Conservation (phyloP, 2,329 filamentous ascomycete species). For the Monosporascus cannonballus region DNA sequence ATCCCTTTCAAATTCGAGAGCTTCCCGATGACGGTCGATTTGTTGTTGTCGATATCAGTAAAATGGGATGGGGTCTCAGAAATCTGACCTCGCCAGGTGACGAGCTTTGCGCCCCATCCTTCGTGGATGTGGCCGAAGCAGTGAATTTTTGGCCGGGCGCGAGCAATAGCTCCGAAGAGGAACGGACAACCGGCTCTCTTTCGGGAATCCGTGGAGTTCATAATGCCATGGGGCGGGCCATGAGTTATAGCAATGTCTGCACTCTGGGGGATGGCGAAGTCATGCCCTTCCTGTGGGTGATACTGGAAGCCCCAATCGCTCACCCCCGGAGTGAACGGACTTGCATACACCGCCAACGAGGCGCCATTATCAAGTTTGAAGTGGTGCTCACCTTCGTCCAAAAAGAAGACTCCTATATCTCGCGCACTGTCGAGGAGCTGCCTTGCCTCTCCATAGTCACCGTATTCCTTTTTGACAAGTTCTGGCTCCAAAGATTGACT, state of each 20-base stretch:
- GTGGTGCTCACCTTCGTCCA: constrained; percentile 43
- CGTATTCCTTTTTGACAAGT: constrained; percentile 28
- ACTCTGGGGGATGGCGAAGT: constrained; percentile 27
- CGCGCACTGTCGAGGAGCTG: constrained; percentile 32
- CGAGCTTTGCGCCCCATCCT: constrained; percentile 49
- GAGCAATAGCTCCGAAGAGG: constrained; percentile 40
- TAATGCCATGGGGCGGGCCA: constrained; percentile 45
- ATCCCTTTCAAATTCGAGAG: constrained; percentile 22
- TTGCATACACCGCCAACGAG: constrained; percentile 43
- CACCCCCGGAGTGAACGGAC: constrained; percentile 43
- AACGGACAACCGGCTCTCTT: constrained; percentile 34
- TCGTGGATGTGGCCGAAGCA: constrained; percentile 58
- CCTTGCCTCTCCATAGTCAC: constrained; percentile 30
- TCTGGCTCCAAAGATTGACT: constrained; percentile 7
- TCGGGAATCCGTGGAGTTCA: constrained; percentile 34
- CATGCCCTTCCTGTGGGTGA: constrained; percentile 27
- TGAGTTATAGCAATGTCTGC: constrained; percentile 49
- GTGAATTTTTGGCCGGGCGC: constrained; percentile 39
- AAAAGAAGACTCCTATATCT: constrained; percentile 36
- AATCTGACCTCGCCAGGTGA: constrained; percentile 39
- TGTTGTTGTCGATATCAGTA: constrained; percentile 36
- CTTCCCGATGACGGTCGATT: constrained; percentile 29
- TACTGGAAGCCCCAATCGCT: constrained; percentile 48
- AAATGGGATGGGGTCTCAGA: constrained; percentile 30
- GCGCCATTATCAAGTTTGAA: constrained; percentile 46